Percentiles rank a stretch among this genome's conserved stretches.
phyloP scores from a whole-genome alignment of 208 protist genomes.

The Porcisia deanei region DNA sequence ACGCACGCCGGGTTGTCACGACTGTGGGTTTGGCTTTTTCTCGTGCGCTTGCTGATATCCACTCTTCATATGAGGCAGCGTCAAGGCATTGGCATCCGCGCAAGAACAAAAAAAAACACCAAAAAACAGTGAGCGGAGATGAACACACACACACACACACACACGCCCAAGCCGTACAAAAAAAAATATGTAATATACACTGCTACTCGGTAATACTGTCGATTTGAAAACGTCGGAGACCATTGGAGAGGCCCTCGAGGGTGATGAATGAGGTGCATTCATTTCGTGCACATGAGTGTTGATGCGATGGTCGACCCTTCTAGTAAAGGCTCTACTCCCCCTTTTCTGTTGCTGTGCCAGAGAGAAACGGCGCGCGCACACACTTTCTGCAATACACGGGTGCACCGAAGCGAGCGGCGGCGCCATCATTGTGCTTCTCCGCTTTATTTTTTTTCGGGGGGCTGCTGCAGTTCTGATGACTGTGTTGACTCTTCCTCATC shows the following conservation, averaged over 20 bases:
- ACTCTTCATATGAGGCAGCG: background rate
- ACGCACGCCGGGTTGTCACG: background rate
- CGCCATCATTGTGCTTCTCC: background rate
- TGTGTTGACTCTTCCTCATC: background rate
- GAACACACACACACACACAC: too few relatives aligned
- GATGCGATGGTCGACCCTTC: background rate
- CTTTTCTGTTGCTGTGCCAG: background rate
- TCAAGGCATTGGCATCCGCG: background rate
- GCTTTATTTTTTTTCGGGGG: slow-evolving; percentile 7
- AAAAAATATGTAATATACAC: too few relatives aligned
- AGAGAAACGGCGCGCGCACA: too few relatives aligned
- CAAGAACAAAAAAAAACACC: background rate
- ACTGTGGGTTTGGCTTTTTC: background rate
- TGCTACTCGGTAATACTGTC: background rate
- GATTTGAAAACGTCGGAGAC: background rate
- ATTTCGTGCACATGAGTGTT: background rate
- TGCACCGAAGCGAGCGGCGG: background rate
- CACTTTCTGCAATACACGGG: background rate
- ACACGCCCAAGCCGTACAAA: too few relatives aligned
- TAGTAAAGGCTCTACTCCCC: background rate
- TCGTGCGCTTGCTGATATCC: slow-evolving; percentile 8
- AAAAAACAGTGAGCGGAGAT: background rate
- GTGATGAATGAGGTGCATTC: background rate
- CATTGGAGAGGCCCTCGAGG: background rate
- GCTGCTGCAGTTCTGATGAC: background rate